phyloP scores from a whole-genome alignment of 2,329 filamentous ascomycete genomes.

The Paracamarosporium sp. region DNA sequence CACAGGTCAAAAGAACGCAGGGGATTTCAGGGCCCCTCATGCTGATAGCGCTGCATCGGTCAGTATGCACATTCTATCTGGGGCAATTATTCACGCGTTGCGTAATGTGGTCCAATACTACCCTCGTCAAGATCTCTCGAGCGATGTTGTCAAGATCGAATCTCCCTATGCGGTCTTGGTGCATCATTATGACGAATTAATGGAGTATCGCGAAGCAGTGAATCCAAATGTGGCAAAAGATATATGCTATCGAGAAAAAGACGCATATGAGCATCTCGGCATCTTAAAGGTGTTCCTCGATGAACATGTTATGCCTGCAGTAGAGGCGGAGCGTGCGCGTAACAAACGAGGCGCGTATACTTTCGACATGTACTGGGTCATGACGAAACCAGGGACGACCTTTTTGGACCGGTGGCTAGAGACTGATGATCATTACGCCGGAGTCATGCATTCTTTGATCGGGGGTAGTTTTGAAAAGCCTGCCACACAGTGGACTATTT shows the following conservation, averaged over 20 bases:
- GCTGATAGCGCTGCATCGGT: not conserved
- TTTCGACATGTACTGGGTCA: slow-evolving; percentile 8
- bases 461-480: not conserved
- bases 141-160: not conserved
- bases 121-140: slow-evolving; percentile 10
- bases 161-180: slow-evolving; percentile 10
- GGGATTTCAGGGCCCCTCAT: not conserved
- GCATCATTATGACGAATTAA: slow-evolving; percentile 12
- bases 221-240: not conserved
- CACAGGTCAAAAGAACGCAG: not conserved
- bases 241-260: slow-evolving; percentile 4
- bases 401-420: not conserved
- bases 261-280: slow-evolving; percentile 6
- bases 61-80: slow-evolving; percentile 10
- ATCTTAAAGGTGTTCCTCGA: slow-evolving; percentile 7
- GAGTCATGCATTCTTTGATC: slow-evolving; percentile 1
- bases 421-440: not conserved
- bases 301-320: slow-evolving; percentile 6
- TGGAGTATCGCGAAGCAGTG: not conserved
- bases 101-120: slow-evolving; percentile 11
- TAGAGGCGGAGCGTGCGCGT: slow-evolving; percentile 5
- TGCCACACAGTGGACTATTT: not conserved
- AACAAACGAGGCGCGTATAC: not conserved
- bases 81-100: slow-evolving; percentile 7
- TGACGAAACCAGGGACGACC: slow-evolving; percentile 1